These are phyloP conservation scores for Gossypium herbaceum DNA, from an alignment of 345 rosid species.

Conservation along the genomic window DNA sequence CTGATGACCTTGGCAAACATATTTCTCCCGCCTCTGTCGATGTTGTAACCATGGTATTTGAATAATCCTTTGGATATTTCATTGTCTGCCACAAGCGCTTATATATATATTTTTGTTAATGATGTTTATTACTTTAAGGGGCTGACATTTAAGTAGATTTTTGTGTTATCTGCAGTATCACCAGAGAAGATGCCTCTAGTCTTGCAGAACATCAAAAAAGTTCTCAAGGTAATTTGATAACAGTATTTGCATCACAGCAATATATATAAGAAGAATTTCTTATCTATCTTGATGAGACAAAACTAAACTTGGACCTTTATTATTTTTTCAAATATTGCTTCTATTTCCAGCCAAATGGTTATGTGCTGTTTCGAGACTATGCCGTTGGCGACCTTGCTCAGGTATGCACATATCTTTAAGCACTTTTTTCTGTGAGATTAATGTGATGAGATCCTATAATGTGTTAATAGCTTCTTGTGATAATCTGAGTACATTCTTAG, in stretches of 20 bases:
- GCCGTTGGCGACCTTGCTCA: constrained; percentile 92
- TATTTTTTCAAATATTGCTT: neutral
- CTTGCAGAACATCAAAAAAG: constrained; percentile 62
- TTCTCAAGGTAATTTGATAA: constrained; percentile 54
- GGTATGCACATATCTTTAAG: constrained; percentile 32
- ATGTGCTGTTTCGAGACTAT: constrained; percentile 80
- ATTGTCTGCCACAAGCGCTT: neutral
- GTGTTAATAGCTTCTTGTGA: neutral
- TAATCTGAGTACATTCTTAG: neutral
- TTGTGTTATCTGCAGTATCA: constrained; percentile 87
- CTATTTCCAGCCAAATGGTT: constrained; percentile 33
- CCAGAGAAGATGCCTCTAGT: constrained; percentile 88
- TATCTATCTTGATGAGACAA: constrained; percentile 3
- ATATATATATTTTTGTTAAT: constrained; percentile 5
- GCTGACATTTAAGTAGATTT: constrained; percentile 80
- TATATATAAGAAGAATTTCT: neutral
- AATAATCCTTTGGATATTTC: constrained; percentile 8
- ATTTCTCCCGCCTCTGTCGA: constrained; percentile 76
- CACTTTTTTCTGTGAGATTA: neutral
- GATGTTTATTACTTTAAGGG: constrained; percentile 19
- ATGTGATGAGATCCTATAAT: neutral
- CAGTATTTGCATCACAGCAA: neutral
- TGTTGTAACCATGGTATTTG: constrained; percentile 85
- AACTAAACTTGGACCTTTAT: constrained; percentile 6
- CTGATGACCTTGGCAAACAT: constrained; percentile 64